Conservation (phyloP, 306 rosid genomes). For the Dicorynia guianensis region DNA sequence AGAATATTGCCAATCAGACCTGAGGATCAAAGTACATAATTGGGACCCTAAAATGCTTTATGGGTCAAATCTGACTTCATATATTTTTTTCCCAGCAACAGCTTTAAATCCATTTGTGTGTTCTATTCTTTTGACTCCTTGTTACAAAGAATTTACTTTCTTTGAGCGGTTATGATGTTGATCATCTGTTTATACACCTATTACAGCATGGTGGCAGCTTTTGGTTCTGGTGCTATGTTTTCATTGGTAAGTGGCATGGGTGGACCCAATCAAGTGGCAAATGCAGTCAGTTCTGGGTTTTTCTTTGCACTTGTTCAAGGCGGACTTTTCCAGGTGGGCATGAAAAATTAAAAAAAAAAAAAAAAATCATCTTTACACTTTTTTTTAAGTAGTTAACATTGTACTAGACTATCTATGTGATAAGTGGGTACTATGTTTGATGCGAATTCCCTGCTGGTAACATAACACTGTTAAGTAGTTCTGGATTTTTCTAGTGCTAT, state of each 20-base stretch:
- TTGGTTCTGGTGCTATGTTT: conserved; percentile 95
- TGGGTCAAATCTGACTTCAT: background rate
- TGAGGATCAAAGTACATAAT: conserved; percentile 14
- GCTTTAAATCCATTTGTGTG: conserved; percentile 30
- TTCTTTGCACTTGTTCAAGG: conserved; percentile 97
- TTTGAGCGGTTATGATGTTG: conserved; percentile 16
- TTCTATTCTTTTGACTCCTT: conserved; percentile 28
- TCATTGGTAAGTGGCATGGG: conserved; percentile 95
- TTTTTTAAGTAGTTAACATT: conserved; percentile 26
- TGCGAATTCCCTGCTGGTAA: conserved; percentile 1
- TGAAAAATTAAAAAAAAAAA: background rate
- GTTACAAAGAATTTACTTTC: conserved; percentile 31
- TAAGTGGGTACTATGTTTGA: background rate
- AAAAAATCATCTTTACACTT: background rate
- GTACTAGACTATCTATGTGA: background rate
- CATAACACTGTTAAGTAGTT: background rate
- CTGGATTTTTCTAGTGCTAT: conserved; percentile 13
- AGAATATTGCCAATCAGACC: conserved; percentile 23
- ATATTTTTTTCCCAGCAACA: background rate
- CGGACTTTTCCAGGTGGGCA: conserved; percentile 88
- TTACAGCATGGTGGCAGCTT: conserved; percentile 94
- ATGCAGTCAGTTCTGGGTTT: conserved; percentile 88
- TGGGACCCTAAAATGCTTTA: background rate
- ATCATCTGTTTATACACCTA: conserved; percentile 8
- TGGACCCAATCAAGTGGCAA: conserved; percentile 82